Percentiles rank a stretch among this genome's conserved stretches.
phyloP scores from a whole-genome alignment of 2,329 filamentous ascomycete species.

The Cryoendolithus antarcticus region DNA sequence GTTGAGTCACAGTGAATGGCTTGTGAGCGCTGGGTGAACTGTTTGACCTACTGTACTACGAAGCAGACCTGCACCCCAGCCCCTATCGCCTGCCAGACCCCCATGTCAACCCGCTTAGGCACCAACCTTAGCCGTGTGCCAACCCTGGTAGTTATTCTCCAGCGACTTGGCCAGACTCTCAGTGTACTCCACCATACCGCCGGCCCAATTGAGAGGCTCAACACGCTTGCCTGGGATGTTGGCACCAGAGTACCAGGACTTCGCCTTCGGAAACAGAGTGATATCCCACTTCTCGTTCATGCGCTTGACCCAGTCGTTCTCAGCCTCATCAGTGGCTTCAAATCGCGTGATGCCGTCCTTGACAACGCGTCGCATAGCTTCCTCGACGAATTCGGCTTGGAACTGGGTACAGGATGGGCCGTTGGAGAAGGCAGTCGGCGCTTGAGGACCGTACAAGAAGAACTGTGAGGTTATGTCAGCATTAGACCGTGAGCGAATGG shows the following conservation, averaged over 20 bases:
- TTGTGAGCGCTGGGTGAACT: too few relatives aligned
- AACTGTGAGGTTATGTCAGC: too few relatives aligned
- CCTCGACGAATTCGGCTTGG: constrained; percentile 34
- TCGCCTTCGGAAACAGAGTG: constrained; percentile 20
- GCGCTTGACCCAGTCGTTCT: constrained; percentile 28
- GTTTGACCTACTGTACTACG: too few relatives aligned
- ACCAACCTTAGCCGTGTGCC: constrained; percentile 13
- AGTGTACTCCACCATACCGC: constrained; percentile 12
- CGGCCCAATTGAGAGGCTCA: constrained; percentile 33
- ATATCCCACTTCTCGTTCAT: constrained; percentile 18
- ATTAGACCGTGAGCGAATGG: not conserved
- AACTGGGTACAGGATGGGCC: constrained; percentile 33
- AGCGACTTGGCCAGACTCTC: constrained; percentile 15
- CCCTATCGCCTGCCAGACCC: too few relatives aligned
- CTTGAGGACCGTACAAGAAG: constrained; percentile 33
- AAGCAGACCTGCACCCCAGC: too few relatives aligned
- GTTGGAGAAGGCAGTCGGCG: constrained; percentile 35
- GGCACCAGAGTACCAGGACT: constrained; percentile 27
- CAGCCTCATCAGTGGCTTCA: constrained; percentile 29
- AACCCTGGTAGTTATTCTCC: constrained; percentile 20
- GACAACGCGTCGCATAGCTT: constrained; percentile 27
- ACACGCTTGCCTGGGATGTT: constrained; percentile 35
- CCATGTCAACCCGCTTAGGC: too few relatives aligned
- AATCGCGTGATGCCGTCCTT: constrained; percentile 28
- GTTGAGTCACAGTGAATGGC: too few relatives aligned